Evolutionary conservation across 1,139 yeast species (phyloP), one percentile per base, ranked within the genome.

Genomic region (Zygosaccharomyces sapae): DNA sequence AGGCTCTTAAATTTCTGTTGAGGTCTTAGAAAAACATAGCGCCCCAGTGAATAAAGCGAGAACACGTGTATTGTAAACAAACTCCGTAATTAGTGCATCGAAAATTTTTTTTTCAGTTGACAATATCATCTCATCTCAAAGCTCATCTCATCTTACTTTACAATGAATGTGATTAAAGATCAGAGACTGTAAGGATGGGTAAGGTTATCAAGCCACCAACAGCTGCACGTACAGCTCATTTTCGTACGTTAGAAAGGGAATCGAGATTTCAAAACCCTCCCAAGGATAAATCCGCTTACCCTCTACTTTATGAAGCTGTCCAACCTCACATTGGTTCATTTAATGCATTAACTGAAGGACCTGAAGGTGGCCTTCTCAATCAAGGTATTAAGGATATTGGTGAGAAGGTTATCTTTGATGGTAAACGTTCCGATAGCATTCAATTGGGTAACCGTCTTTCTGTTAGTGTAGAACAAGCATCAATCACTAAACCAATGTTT

Each of bases 311-410:
- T 50, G 95, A 87, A 52, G 97, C 98, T 8, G 94, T 92, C 34
- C 80, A 81, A 50, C 99, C 98, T 8, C 99, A 92, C 66, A 77
- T 92, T 50, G 97, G 96, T 7, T 92, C 98, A 1, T 92, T 92
- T 75, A 85, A 92, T 73, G 97, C 97, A 10, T 75, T 92, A 49
- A 86, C 95, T 35, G 96, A 86, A 50, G 96, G 96, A 22, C 79
- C 83, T 25, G 80, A 75, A 45, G 95, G 92, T 31, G 97, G 97
- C 3, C 70, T 92, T 39, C 74, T 92, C 54, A 89, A 90, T 65
- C 70, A 84, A 46, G 97, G 86, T 1, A 95, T 86, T 40, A 75
- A 84, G 61, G 98, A 92, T 62, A 88, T 92, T 54, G 98, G 98
- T 9, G 68, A 79, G 54, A 86, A 83, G 63, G 81, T 89, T 27